Conservation (phyloP, 2,329 filamentous ascomycete genomes). For the Diaporthe sp. region DNA sequence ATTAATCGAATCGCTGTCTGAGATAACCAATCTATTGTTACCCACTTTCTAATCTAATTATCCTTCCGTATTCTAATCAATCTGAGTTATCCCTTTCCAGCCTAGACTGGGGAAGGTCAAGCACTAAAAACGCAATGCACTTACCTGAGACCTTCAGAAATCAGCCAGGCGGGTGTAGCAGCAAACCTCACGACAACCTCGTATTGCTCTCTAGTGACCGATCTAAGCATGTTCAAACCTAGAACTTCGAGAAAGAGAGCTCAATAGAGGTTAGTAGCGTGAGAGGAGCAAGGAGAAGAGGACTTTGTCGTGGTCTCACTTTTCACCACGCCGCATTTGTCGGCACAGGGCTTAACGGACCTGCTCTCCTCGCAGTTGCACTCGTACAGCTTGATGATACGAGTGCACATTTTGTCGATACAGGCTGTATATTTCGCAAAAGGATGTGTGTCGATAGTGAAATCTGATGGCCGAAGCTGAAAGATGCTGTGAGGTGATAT, state of each 20-base stretch:
- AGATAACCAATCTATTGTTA: no score
- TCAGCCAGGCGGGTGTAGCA: no score
- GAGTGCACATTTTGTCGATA: not conserved
- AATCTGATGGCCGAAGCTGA: no score
- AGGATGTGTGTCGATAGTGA: not conserved
- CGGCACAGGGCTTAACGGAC: not conserved
- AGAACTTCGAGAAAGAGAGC: fast-evolving
- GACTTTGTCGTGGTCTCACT: not conserved
- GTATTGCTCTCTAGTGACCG: not conserved
- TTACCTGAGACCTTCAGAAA: no score
- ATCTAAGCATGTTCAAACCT: not conserved
- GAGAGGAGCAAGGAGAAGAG: not conserved
- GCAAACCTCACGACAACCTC: not conserved
- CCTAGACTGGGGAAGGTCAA: no score
- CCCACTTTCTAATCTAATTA: no score
- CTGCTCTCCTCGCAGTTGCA: not conserved
- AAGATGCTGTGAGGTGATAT: not conserved
- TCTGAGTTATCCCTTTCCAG: no score
- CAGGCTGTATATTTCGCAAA: not conserved
- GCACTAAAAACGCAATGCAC: no score
- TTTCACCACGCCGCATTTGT: not conserved
- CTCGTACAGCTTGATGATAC: not conserved
- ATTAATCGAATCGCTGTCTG: no score
- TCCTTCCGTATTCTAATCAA: no score
- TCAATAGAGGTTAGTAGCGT: not conserved